Base-by-base conservation (phyloP, 78 protist genomes). In the Dictyostelium citrinum region DNA sequence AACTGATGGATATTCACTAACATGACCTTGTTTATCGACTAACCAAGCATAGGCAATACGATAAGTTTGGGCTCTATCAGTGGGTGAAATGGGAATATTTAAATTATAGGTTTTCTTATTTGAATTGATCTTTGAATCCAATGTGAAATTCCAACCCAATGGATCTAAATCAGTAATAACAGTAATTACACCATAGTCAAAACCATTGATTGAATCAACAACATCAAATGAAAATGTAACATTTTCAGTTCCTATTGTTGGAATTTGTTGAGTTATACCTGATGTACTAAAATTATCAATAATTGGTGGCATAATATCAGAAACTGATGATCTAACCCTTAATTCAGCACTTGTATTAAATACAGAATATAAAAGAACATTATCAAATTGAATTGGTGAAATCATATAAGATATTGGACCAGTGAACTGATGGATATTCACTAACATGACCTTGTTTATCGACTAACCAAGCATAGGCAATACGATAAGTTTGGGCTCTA, bases 181-280 rank as follows among this genome's bases (percentile, higher is more conserved):
- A 8, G 24, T 8, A 31, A 80, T 17, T 3, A 24, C 9, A 55
- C 84, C 84, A 80, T 24, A 5, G 0, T 14, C 9, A 9, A 80
- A 80, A 51, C 84, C 84, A 80, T 80, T 80, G 8, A 58, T 20
- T 14, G 84, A 55, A 49, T 80, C 84, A 3, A n/a, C 5, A 4
- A 80, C 22, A 45, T 27, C n/a, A 55, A 80, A 70, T 70, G 45
- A 2, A 68, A 68, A 68, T 61, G 27, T 10, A 24, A 61, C 8
- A 55, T 55, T 55, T 20, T 24, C 20, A 10, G 72, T 55, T 29
- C 12, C 64, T 3, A 27, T 5, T 0, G 10, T 8, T 24, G 35
- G 39, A 31, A 67, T 24, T 14, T n/a, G n/a, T n/a, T n/a, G n/a
- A n/a, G n/a, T n/a, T n/a, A n/a, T n/a, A n/a, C n/a, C n/a, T n/a